Evolutionary conservation across 2,329 filamentous ascomycete species (phyloP).

Genomic region (Trichophaea hybrida): DNA sequence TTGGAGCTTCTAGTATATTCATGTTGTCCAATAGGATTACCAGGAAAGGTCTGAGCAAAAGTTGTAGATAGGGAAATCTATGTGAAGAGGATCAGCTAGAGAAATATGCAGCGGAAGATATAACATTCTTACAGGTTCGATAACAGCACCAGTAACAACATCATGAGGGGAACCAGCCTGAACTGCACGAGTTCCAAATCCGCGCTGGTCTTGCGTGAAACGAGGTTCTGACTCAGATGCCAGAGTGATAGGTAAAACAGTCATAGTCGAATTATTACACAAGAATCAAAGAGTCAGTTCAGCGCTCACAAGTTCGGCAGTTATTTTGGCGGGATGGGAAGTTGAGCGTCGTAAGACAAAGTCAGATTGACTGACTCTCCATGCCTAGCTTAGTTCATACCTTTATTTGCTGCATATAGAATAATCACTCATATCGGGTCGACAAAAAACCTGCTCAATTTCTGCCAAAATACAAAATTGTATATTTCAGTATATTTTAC

Average conservation of each 20-base stretch:
- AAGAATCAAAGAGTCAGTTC: too few species aligned
- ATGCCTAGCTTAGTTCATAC: too few species aligned
- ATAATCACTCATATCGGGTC: too few species aligned
- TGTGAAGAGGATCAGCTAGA: background rate
- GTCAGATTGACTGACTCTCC: too few species aligned
- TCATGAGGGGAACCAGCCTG: constrained; percentile 88
- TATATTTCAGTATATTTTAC: too few species aligned
- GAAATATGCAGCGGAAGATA: background rate
- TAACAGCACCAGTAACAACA: constrained; percentile 82
- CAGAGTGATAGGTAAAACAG: constrained; percentile 1
- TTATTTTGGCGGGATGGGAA: too few species aligned
- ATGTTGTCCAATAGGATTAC: constrained; percentile 72
- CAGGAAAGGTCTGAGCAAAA: constrained; percentile 80
- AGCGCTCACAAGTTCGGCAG: too few species aligned
- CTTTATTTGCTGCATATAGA: too few species aligned
- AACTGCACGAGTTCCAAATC: constrained; percentile 83
- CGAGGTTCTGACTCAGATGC: constrained; percentile 5
- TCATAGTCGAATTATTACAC: background rate
- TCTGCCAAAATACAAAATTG: too few species aligned
- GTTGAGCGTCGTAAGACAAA: too few species aligned
- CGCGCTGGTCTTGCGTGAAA: constrained; percentile 17
- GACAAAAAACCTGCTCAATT: too few species aligned
- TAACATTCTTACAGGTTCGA: constrained; percentile 51
- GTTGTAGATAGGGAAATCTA: constrained; percentile 90
- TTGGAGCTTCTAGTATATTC: constrained; percentile 92